These are phyloP conservation scores for Daldinia bambusicola DNA, from an alignment of 495 filamentous ascomycete species.

Conservation along the genomic window DNA sequence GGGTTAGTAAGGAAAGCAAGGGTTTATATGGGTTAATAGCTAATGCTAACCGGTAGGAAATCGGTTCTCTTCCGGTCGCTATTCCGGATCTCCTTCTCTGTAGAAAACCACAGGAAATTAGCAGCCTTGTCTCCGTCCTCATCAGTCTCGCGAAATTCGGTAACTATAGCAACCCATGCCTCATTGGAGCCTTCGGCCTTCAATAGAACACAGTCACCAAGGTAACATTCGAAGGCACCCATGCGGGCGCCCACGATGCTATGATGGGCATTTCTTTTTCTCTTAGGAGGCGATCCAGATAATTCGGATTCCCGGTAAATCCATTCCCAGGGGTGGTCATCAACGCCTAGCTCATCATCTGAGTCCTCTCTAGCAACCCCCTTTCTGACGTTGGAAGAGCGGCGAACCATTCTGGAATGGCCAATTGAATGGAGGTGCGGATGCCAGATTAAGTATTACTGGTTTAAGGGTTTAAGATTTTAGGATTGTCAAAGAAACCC, in stretches of 20 bases:
- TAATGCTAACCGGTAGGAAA: slow-evolving; percentile 68
- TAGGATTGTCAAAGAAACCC: neutral
- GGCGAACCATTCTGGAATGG: slow-evolving; percentile 40
- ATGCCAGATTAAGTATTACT: neutral
- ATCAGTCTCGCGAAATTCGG: slow-evolving; percentile 76
- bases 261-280: slow-evolving; percentile 50
- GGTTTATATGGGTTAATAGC: neutral
- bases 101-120: slow-evolving; percentile 90
- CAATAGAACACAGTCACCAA: slow-evolving; percentile 86
- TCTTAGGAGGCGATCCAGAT: slow-evolving; percentile 45
- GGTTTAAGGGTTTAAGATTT: neutral
- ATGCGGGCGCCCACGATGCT: slow-evolving; percentile 83
- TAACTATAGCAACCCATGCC: slow-evolving; percentile 90
- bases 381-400: slow-evolving; percentile 30
- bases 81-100: slow-evolving; percentile 85
- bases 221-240: slow-evolving; percentile 80
- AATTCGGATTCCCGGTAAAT: slow-evolving; percentile 64
- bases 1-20: slow-evolving; percentile 20
- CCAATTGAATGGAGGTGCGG: neutral
- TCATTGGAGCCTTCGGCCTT: slow-evolving; percentile 83
- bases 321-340: slow-evolving; percentile 94
- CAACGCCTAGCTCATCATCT: slow-evolving; percentile 87
- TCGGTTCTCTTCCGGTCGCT: slow-evolving; percentile 85
- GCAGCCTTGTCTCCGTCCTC: slow-evolving; percentile 72
- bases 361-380: slow-evolving; percentile 84